Evolutionary conservation across 2,329 filamentous ascomycete species (phyloP).

Genomic region (Periconia sp.): DNA sequence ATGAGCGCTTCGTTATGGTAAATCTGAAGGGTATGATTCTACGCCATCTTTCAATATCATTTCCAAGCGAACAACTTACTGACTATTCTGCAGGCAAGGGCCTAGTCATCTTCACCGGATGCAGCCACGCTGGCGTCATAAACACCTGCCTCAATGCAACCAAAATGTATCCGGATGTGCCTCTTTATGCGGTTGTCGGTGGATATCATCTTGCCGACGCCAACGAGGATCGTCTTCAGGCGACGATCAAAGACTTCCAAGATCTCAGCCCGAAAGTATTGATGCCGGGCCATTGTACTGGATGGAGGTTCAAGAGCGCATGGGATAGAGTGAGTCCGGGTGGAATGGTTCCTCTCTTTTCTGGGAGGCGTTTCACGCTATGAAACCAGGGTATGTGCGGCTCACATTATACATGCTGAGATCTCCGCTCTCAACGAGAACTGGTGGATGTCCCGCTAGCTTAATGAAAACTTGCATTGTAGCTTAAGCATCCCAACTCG

Average conservation of each 20-base stretch:
- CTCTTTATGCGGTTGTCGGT: constrained; percentile 59
- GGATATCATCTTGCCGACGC: constrained; percentile 61
- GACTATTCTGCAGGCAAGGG: constrained; percentile 51
- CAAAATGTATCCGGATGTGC: constrained; percentile 44
- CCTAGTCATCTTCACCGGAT: constrained; percentile 62
- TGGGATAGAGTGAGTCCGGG: constrained; percentile 59
- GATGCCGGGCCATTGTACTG: constrained; percentile 62
- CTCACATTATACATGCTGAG: too few species aligned
- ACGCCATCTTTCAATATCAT: not conserved
- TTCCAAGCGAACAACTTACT: not conserved
- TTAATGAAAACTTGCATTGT: too few species aligned
- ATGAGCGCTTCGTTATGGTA: constrained; percentile 62
- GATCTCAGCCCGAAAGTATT: constrained; percentile 59
- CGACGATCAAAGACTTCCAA: constrained; percentile 45
- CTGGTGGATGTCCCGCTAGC: too few species aligned
- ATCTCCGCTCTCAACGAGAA: too few species aligned
- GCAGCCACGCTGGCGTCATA: constrained; percentile 62
- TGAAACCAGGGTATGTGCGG: too few species aligned
- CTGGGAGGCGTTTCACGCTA: constrained; percentile 44
- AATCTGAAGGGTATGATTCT: constrained; percentile 56
- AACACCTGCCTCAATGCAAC: constrained; percentile 58
- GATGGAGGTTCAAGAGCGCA: constrained; percentile 60
- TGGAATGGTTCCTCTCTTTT: constrained; percentile 57
- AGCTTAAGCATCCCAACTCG: too few species aligned
- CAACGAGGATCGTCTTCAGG: constrained; percentile 50